Base-by-base conservation (phyloP, 495 filamentous ascomycete genomes). In the Penicillium daleae region DNA sequence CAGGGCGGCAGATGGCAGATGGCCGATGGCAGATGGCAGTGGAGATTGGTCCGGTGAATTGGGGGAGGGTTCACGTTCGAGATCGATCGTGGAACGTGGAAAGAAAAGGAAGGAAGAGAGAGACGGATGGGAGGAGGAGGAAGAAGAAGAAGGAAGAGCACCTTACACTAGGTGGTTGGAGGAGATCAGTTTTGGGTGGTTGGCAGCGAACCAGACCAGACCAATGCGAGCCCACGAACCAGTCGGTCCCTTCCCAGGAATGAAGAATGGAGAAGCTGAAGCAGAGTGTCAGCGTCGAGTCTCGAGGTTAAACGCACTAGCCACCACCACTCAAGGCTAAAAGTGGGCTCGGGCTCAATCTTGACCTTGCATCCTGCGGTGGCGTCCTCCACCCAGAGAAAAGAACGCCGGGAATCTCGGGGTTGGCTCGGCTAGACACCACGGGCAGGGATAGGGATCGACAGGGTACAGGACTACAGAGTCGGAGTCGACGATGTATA, bases 271-370 rank as follows among this genome's bases (percentile, higher is more conserved):
- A 58, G 46, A 35, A 61, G 54, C 27, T 57, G 19, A 44, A 57
- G 54, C 44, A 42, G 54, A 21, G 42, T 46, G 42, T 22, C 42
- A 46, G 42, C 42, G 17, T 22, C 42, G 21, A 46, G 42, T 17
- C 15, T n/a, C 19, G 33, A 29, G 62, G 61, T 65, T 60, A 68
- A 68, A 62, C 59, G 66, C 66, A 68, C 62, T 50, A 65, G 62
- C 66, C 62, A 65, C 51, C 51, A 54, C 51, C 13, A 17, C n/a
- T 35, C 29, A 51, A 33, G 17, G 29, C 26, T 13, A 54, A 39
- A 42, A 58, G 56, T 58, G 56, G 56, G 44, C 56, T 58, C 56
- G 31, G 40, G 15, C 56, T 59, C 40, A 35, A 59, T 42, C 58
- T 60, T 31, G 19, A 60, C 13, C 26, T 27, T 26, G 50, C 32